A percentile compares a stretch with the other conserved stretches of the same genome.
Evolutionary conservation across 1,284 basidiomycete genomes (phyloP).

Genomic region (Sanghuangporus sanghuang): DNA sequence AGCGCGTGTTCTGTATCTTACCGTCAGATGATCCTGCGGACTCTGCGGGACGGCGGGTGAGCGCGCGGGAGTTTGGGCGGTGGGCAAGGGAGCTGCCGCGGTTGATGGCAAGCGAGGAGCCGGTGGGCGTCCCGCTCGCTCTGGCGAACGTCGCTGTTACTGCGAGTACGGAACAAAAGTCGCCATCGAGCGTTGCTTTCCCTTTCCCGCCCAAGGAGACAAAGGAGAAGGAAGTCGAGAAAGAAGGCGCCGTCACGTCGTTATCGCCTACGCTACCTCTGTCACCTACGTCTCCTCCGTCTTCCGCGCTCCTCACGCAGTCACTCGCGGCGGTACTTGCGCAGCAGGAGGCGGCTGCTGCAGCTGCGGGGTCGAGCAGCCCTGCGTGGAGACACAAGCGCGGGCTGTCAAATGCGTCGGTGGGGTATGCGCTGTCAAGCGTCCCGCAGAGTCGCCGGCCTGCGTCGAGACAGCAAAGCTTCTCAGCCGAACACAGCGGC

Average conservation of each 20-base stretch:
- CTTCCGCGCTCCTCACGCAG: conserved; percentile 8
- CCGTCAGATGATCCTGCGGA: conserved; percentile 42
- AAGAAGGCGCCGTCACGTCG: not conserved
- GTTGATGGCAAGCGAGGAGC: conserved; percentile 46
- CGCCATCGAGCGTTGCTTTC: not conserved
- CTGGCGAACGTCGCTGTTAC: not conserved
- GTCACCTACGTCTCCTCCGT: not conserved
- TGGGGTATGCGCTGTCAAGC: conserved; percentile 57
- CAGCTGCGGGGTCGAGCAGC: conserved; percentile 1
- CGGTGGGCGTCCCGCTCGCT: conserved; percentile 18
- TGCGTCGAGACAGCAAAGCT: conserved; percentile 51
- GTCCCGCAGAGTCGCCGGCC: conserved; percentile 66
- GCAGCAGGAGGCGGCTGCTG: conserved; percentile 13
- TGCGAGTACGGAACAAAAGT: not conserved
- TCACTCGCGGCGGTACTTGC: conserved; percentile 15
- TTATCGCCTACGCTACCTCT: not conserved
- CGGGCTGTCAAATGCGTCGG: conserved; percentile 46
- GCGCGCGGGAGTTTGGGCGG: conserved; percentile 78
- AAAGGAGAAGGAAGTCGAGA: not conserved
- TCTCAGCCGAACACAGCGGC: conserved; percentile 32
- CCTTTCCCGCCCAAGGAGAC: not conserved
- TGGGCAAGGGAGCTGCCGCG: conserved; percentile 83
- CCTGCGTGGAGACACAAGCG: conserved; percentile 35
- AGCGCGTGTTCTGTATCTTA: conserved; percentile 83
- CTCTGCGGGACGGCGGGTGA: conserved; percentile 52